phyloP scores from a whole-genome alignment of 257 asterid genomes.

The Scutellaria galericulata region DNA sequence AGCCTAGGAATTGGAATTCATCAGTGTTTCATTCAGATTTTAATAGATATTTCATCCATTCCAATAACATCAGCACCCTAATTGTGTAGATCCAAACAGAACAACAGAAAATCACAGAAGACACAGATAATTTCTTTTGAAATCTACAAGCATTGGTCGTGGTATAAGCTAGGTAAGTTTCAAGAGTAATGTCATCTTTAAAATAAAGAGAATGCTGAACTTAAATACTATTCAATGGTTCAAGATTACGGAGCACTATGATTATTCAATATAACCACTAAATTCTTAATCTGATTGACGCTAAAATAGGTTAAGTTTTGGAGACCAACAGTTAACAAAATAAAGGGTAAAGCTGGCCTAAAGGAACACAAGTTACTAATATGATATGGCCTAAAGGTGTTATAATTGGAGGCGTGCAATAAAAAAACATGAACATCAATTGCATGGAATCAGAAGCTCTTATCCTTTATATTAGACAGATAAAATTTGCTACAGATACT shows the following conservation, averaged over 20 bases:
- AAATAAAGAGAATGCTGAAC: background rate
- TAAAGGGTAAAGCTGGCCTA: too few relatives aligned
- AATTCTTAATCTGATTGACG: background rate
- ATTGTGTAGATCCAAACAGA: background rate
- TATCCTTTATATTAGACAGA: background rate
- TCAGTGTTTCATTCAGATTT: background rate
- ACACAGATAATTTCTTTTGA: too few relatives aligned
- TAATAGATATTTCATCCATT: background rate
- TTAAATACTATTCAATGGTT: background rate
- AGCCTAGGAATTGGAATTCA: background rate
- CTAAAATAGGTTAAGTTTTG: background rate
- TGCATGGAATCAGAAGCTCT: background rate
- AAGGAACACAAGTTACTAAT: conserved; percentile 5
- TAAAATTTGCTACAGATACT: background rate
- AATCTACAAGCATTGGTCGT: background rate
- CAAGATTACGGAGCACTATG: background rate
- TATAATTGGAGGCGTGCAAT: background rate
- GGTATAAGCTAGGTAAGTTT: background rate
- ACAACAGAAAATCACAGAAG: background rate
- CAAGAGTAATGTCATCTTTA: background rate
- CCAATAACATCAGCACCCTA: background rate
- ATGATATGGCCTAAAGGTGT: background rate
- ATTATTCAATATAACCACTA: background rate
- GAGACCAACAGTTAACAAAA: background rate
- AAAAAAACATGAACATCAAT: background rate